Conservation (phyloP, 163 green algal species). For the Scenedesmus sp. region DNA sequence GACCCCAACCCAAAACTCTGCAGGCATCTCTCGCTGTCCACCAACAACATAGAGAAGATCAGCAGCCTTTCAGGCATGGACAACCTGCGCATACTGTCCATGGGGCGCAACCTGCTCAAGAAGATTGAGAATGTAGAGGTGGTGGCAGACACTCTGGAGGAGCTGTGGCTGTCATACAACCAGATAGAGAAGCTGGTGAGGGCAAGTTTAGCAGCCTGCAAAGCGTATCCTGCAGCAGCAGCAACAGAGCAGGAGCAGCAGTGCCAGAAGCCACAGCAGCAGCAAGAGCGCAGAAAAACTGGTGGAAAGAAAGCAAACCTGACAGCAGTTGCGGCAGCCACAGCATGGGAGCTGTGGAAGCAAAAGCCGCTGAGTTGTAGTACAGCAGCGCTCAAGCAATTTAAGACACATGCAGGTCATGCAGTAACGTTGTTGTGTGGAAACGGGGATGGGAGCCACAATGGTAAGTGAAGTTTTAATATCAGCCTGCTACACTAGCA, state of each 20-base stretch:
- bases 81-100: constrained; percentile 86
- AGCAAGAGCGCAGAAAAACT: neutral
- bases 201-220: too few relatives aligned
- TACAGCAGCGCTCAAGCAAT: too few relatives aligned
- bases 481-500: too few relatives aligned
- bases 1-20: neutral
- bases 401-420: too few relatives aligned
- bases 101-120: constrained; percentile 94
- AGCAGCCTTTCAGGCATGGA: constrained; percentile 85
- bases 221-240: neutral
- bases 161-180: constrained; percentile 98
- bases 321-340: neutral
- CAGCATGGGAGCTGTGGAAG: neutral
- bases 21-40: constrained; percentile 92
- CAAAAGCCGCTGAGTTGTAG: too few relatives aligned
- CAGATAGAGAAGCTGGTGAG: constrained; percentile 86
- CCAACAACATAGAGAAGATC: constrained; percentile 98
- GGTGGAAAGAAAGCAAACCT: too few relatives aligned
- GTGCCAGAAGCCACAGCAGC: neutral
- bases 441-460: too few relatives aligned
- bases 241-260: neutral
- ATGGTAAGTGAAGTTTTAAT: too few relatives aligned
- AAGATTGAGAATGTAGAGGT: constrained; percentile 95
- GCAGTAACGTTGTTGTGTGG: too few relatives aligned
- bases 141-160: constrained; percentile 87